Conservation (phyloP, 2,329 filamentous ascomycete species). For the Helotiales sp. region DNA sequence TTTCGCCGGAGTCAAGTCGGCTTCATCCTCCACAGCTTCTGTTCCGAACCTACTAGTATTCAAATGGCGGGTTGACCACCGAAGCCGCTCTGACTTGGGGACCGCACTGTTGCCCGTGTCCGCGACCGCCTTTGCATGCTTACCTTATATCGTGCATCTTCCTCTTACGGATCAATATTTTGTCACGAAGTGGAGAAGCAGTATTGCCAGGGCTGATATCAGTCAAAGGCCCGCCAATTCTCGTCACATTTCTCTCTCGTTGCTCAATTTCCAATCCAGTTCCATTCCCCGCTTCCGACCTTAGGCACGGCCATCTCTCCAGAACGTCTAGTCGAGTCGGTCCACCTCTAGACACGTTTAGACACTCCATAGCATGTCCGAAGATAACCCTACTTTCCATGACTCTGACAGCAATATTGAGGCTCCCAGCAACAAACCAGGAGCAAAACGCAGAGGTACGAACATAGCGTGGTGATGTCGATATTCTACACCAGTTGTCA, state of each 20-base stretch:
- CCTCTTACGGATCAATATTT: background rate
- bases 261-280: too few species aligned
- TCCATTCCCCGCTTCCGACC: background rate
- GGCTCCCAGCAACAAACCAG: conserved; percentile 16
- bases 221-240: background rate
- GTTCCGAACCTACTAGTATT: conserved; percentile 3
- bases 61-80: background rate
- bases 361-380: conserved; percentile 14
- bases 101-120: conserved; percentile 8
- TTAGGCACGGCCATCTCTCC: background rate
- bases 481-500: too few species aligned
- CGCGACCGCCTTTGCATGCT: conserved; percentile 1
- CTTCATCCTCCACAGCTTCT: conserved; percentile 1
- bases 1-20: background rate
- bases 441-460: conserved; percentile 30
- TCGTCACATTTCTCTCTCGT: too few species aligned
- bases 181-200: background rate
- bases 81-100: conserved; percentile 1
- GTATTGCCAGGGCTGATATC: background rate
- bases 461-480: background rate
- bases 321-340: background rate
- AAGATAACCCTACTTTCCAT: conserved; percentile 9
- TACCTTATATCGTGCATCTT: conserved; percentile 1
- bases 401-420: conserved; percentile 6
- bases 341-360: background rate